Conservation (phyloP, 805 yeast genomes). For the Kuraishia cidri region DNA sequence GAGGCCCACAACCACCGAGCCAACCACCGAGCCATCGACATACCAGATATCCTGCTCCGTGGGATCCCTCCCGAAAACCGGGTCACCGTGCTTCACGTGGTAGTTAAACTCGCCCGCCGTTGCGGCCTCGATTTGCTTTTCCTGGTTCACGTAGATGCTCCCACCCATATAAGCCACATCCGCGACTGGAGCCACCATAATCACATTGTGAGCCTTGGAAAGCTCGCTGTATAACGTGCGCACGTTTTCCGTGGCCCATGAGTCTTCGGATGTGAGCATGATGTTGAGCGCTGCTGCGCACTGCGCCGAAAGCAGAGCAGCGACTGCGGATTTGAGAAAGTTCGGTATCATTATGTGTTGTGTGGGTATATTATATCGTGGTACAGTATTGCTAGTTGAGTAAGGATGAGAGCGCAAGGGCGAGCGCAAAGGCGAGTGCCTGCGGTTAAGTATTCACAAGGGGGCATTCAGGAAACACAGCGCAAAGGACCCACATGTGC, state of each 20-base stretch:
- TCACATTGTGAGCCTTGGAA: constrained; percentile 7
- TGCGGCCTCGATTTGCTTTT: constrained; percentile 3
- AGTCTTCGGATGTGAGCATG: constrained; percentile 10
- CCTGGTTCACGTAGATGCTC: background rate
- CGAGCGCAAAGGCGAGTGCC: too few species aligned
- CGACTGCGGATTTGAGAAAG: too few species aligned
- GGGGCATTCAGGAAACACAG: too few species aligned
- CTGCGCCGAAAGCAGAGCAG: background rate
- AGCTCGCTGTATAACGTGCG: constrained; percentile 11
- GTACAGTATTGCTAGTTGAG: too few species aligned
- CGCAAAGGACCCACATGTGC: too few species aligned
- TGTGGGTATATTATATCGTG: too few species aligned
- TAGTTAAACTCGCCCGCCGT: constrained; percentile 2
- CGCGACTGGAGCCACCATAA: constrained; percentile 14
- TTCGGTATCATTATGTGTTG: too few species aligned
- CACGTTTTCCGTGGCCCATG: constrained; percentile 12
- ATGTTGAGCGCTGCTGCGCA: constrained; percentile 8
- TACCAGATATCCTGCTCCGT: constrained; percentile 27
- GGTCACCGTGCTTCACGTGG: constrained; percentile 2
- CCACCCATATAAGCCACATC: background rate
- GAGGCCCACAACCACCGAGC: constrained; percentile 31
- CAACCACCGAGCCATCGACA: constrained; percentile 36
- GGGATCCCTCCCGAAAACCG: constrained; percentile 5
- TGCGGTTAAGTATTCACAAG: too few species aligned
- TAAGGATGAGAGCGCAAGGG: too few species aligned